phyloP scores from a whole-genome alignment of 73 alveolate species.

The Paramecium biaurelia region DNA sequence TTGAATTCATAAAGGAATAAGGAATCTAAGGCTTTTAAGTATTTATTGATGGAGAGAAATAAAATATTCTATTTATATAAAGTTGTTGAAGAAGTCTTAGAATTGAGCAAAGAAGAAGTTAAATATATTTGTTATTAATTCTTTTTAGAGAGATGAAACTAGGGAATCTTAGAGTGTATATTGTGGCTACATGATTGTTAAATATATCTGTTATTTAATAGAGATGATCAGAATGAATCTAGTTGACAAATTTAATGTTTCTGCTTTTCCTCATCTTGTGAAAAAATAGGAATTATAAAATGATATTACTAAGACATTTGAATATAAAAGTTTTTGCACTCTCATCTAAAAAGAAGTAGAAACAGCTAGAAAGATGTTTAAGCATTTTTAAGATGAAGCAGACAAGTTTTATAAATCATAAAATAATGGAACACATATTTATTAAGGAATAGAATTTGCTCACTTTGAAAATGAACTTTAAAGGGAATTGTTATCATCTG shows the following conservation, averaged over 20 bases:
- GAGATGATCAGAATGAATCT: slow-evolving; percentile 26
- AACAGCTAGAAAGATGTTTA: slow-evolving; percentile 51
- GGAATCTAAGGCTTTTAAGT: slow-evolving; percentile 62
- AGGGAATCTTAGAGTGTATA: slow-evolving; percentile 52
- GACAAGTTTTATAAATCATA: background rate
- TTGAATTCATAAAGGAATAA: slow-evolving; percentile 47
- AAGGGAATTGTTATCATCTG: slow-evolving; percentile 52
- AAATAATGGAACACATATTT: slow-evolving; percentile 22
- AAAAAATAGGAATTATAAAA: slow-evolving; percentile 59
- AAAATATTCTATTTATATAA: slow-evolving; percentile 59
- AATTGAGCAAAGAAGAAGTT: slow-evolving; percentile 53
- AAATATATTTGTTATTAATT: background rate
- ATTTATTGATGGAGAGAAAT: slow-evolving; percentile 55
- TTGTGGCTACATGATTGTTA: slow-evolving; percentile 27
- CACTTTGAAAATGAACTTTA: slow-evolving; percentile 47
- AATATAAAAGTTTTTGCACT: slow-evolving; percentile 61
- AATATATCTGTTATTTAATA: background rate
- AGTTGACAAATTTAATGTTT: slow-evolving; percentile 61
- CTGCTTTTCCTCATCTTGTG: slow-evolving; percentile 60
- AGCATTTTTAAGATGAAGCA: slow-evolving; percentile 56
- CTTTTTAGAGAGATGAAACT: slow-evolving; percentile 22
- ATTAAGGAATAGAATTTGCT: slow-evolving; percentile 35
- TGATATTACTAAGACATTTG: slow-evolving; percentile 60
- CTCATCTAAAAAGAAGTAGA: slow-evolving; percentile 62
- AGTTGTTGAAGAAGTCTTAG: slow-evolving; percentile 57